Base-by-base conservation (phyloP, 257 asterid genomes). In the Ajuga chamaepitys region DNA sequence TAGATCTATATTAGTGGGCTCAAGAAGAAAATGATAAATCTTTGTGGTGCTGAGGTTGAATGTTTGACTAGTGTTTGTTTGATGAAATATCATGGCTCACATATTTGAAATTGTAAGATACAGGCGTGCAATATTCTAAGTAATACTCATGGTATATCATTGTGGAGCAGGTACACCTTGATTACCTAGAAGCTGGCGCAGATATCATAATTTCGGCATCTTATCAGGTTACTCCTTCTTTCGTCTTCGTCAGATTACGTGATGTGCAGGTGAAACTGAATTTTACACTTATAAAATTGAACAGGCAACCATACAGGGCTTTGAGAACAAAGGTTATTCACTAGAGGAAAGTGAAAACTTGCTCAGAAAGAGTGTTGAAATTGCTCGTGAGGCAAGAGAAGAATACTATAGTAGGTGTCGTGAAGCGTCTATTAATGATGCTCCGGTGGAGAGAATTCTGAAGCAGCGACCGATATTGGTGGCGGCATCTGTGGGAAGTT, bases 401-500 rank as follows among this genome's bases (percentile, higher is more conserved):
- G 22, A 79, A n/a, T 88, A 88, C 78, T 70, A 81, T 67, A 75
- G 66, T 25, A 84, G 78, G 73, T 84, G 95, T 40, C 55, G 32
- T 44, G 85, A 84, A 58, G 76, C 84, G 58, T 68, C 76, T 13
- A 47, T 68, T 18, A 76, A 73, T 58, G 72, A 77, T 30, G 37
- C 44, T 70, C 68, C 77, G 3, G 79, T 61, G 47, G 91, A 71
- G 66, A 86, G 71, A 70, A 73, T 88, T 76, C 82, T 86, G 76
- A 90, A 83, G 72, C 78, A 81, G 32, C 88, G 95, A 37, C 78
- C 70, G 24, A 83, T 88, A 64, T 69, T 91, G 79, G 94, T 91
- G 61, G 97, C 97, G 14, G 97, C 97, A 18, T 88, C 97, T 62
- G 96, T 88, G 62, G 97, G 97, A 57, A 91, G 97, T 74, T 91